Percentiles rank a stretch among this genome's conserved stretches.
Conservation (phyloP, 768 basidiomycete species). For the Macrocybe gigantea region DNA sequence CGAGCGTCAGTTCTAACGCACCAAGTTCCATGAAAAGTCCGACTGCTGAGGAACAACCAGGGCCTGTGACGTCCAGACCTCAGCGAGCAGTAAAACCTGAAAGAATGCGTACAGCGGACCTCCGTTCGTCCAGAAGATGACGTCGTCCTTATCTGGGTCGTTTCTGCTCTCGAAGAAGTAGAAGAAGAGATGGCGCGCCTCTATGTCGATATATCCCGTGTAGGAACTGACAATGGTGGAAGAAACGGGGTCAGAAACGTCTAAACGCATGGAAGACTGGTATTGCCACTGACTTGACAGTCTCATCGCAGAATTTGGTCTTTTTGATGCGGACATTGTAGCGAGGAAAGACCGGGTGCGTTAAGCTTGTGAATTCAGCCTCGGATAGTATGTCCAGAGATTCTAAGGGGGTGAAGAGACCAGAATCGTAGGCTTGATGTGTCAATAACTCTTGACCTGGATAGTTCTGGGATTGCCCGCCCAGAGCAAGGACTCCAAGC, state of each 20-base stretch:
- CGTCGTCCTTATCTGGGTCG: constrained; percentile 54
- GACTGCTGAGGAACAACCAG: constrained; percentile 37
- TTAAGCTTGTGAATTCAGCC: constrained; percentile 28
- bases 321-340: constrained; percentile 57
- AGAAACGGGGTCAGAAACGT: not conserved
- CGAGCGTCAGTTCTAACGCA: constrained; percentile 24
- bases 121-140: constrained; percentile 52
- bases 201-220: constrained; percentile 64
- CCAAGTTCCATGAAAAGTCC: constrained; percentile 75
- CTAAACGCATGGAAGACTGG: not conserved
- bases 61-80: constrained; percentile 20
- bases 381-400: constrained; percentile 26
- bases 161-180: constrained; percentile 73
- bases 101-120: constrained; percentile 18
- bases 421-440: constrained; percentile 15
- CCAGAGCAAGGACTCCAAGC: not conserved
- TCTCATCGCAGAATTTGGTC: constrained; percentile 50
- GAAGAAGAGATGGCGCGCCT: constrained; percentile 62
- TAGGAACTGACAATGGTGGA: constrained; percentile 33
- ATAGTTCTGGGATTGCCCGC: not conserved
- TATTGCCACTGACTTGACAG: constrained; percentile 37
- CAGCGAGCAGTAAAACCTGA: not conserved
- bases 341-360: constrained; percentile 44
- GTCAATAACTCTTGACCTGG: not conserved
- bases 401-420: constrained; percentile 29